These are phyloP conservation scores for Wallacemonas collosoma DNA, from an alignment of 208 protist species.

Conservation along the genomic window DNA sequence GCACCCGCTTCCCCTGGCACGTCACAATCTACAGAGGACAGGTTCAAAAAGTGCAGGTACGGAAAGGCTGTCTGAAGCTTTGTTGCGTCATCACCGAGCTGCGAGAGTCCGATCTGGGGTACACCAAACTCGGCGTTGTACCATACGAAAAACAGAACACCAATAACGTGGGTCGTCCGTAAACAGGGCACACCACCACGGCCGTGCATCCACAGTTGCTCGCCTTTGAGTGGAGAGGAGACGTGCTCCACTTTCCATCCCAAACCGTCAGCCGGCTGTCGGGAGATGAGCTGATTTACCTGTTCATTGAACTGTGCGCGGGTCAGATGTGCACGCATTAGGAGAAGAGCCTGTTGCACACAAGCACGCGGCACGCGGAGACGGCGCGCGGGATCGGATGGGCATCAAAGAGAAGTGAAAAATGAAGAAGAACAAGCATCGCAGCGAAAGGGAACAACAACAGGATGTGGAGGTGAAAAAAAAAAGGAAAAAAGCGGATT, in stretches of 20 bases:
- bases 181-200: background rate
- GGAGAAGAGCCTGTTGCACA: too few species aligned
- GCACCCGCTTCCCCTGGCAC: background rate
- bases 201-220: background rate
- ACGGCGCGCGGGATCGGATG: background rate
- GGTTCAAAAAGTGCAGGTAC: background rate
- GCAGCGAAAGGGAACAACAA: too few species aligned
- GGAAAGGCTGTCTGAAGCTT: background rate
- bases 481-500: background rate
- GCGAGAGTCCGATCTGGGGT: background rate
- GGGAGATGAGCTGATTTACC: background rate
- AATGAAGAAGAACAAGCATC: background rate
- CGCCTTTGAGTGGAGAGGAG: background rate
- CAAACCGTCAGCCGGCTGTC: background rate
- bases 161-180: background rate
- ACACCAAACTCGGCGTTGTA: background rate
- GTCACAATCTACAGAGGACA: background rate
- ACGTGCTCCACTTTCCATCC: background rate
- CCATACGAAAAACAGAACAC: constrained; percentile 4
- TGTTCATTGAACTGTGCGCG: background rate
- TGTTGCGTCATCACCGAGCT: background rate
- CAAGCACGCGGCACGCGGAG: too few species aligned
- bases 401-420: background rate
- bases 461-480: background rate
- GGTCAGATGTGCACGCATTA: background rate